These are phyloP conservation scores for Amauroascus niger DNA, from an alignment of 2,329 filamentous ascomycete genomes.

Conservation along the genomic window DNA sequence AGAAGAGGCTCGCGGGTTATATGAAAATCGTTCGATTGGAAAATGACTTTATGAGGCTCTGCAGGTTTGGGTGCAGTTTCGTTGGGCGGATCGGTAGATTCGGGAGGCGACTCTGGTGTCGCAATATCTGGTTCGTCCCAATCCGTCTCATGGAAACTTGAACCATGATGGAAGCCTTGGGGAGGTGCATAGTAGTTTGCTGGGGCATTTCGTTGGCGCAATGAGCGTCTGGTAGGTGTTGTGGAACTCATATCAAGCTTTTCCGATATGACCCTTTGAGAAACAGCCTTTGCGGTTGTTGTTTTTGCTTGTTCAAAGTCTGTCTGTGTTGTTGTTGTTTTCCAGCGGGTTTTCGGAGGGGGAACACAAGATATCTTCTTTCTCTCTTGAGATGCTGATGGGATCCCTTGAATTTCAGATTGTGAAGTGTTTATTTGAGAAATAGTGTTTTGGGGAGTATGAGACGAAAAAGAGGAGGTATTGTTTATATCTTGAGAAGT, in stretches of 20 bases:
- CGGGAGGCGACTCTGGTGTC: not conserved
- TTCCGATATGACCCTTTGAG: not conserved
- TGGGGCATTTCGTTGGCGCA: slow-evolving; percentile 23
- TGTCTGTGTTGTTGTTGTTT: not conserved
- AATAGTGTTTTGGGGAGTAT: no score
- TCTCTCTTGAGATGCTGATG: not conserved
- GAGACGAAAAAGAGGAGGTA: not conserved
- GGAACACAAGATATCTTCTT: not conserved
- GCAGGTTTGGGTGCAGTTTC: not conserved
- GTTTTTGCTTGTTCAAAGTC: not conserved
- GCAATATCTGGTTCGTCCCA: not conserved
- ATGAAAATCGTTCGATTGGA: slow-evolving; percentile 15
- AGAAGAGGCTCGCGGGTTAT: slow-evolving; percentile 15
- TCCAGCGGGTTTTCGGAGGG: not conserved
- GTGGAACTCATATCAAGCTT: not conserved
- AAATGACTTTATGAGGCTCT: slow-evolving; percentile 10
- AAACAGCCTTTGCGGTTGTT: no score
- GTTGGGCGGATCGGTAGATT: not conserved
- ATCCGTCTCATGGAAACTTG: not conserved
- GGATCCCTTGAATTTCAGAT: no score
- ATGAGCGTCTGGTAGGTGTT: slow-evolving; percentile 19
- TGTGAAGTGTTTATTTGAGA: no score
- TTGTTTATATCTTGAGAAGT: not conserved
- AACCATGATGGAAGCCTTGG: not conserved
- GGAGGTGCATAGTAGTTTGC: slow-evolving; percentile 26